Evolutionary conservation across 441 rosid species (phyloP).

Genomic region (Adansonia madagascariensis): DNA sequence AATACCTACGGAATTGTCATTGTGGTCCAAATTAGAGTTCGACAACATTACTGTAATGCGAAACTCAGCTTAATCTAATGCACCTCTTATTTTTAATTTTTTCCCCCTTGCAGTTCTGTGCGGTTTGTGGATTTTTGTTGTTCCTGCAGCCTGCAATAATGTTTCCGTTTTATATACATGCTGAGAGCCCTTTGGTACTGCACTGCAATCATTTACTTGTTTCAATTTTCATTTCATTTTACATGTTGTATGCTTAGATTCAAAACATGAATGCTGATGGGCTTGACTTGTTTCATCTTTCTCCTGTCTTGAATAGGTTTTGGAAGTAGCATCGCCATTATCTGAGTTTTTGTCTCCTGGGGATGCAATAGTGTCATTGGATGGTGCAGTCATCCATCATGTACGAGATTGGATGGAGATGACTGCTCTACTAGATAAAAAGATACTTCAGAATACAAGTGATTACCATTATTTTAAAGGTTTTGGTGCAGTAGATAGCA

Average conservation of each 20-base stretch:
- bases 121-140: conserved; percentile 58
- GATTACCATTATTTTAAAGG: conserved; percentile 38
- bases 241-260: neutral
- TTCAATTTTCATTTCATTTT: conserved; percentile 18
- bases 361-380: conserved; percentile 69
- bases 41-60: neutral
- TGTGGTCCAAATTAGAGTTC: neutral
- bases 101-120: conserved; percentile 54
- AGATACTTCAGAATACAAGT: conserved; percentile 43
- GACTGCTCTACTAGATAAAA: conserved; percentile 47
- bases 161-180: conserved; percentile 62
- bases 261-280: neutral
- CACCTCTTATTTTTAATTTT: conserved; percentile 21
- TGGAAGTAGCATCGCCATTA: conserved; percentile 74
- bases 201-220: neutral
- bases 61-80: neutral
- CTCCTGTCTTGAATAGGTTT: conserved; percentile 48
- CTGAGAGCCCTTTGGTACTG: conserved; percentile 62
- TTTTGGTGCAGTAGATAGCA: conserved; percentile 34
- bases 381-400: conserved; percentile 56
- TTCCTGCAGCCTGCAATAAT: conserved; percentile 62
- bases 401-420: conserved; percentile 66
- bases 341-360: conserved; percentile 74
- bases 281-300: neutral
- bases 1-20: neutral